Conservation (phyloP, 2,329 filamentous ascomycete species). For the Scedosporium boydii region DNA sequence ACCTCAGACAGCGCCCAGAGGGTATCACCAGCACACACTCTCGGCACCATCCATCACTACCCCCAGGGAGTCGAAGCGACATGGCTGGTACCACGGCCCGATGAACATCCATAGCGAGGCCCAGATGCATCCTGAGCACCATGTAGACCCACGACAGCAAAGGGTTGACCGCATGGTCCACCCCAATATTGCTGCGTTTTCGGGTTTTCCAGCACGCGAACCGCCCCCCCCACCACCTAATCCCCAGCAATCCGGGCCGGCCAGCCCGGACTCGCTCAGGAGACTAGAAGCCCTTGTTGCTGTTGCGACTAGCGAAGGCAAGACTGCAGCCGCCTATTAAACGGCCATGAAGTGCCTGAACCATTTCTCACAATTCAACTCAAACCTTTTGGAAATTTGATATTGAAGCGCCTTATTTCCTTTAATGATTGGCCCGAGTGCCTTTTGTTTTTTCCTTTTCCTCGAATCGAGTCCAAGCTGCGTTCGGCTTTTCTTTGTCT, state of each 20-base stretch:
- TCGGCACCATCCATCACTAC: constrained; percentile 48
- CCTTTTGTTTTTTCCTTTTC: neutral
- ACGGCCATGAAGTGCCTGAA: neutral
- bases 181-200: constrained; percentile 43
- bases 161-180: constrained; percentile 46
- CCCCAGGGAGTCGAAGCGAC: constrained; percentile 52
- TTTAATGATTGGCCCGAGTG: neutral
- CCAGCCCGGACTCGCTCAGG: constrained; percentile 22
- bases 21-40: constrained; percentile 47
- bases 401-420: neutral
- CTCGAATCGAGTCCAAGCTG: neutral
- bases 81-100: constrained; percentile 62
- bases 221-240: neutral
- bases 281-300: constrained; percentile 33
- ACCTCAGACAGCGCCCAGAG: constrained; percentile 16
- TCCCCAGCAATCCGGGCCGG: constrained; percentile 15
- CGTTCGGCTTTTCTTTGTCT: neutral
- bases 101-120: constrained; percentile 15
- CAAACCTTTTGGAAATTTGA: neutral
- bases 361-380: neutral
- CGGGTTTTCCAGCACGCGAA: constrained; percentile 32
- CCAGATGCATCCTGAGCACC: constrained; percentile 13
- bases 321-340: constrained; percentile 30
- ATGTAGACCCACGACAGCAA: constrained; percentile 21
- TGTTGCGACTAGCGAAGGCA: constrained; percentile 33